Conservation (phyloP, 345 rosid genomes). For the Adansonia digitata region DNA sequence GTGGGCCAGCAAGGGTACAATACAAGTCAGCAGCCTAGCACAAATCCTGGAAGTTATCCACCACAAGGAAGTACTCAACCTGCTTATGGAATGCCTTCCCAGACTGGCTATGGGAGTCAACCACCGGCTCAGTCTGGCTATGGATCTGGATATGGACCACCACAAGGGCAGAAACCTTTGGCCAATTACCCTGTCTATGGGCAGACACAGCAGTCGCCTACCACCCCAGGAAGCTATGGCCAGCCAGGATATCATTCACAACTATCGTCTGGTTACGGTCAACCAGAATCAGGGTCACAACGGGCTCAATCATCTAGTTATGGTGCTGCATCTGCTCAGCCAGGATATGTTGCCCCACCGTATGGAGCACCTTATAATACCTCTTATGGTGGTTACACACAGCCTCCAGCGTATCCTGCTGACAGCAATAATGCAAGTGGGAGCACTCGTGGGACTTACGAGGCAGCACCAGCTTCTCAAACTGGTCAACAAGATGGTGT, state of each 20-base stretch:
- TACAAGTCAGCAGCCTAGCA: slow-evolving; percentile 55
- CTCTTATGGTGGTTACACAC: slow-evolving; percentile 50
- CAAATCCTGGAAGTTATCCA: slow-evolving; percentile 43
- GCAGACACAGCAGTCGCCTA: slow-evolving; percentile 80
- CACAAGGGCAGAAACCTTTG: slow-evolving; percentile 55
- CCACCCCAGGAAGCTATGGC: slow-evolving; percentile 66
- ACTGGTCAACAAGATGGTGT: slow-evolving; percentile 54
- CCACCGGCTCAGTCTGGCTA: slow-evolving; percentile 60
- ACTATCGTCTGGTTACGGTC: slow-evolving; percentile 42
- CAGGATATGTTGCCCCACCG: slow-evolving; percentile 12
- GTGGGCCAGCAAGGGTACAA: slow-evolving; percentile 54
- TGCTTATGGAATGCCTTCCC: slow-evolving; percentile 71
- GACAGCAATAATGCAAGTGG: slow-evolving; percentile 44
- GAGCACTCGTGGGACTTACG: slow-evolving; percentile 21
- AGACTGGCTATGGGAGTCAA: slow-evolving; percentile 67
- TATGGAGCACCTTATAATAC: slow-evolving; percentile 57
- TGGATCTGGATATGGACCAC: slow-evolving; percentile 72
- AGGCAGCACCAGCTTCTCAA: slow-evolving; percentile 45
- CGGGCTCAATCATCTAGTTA: slow-evolving; percentile 27
- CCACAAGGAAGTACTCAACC: slow-evolving; percentile 55
- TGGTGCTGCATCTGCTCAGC: neutral
- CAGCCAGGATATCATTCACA: slow-evolving; percentile 66
- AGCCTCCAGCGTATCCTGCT: slow-evolving; percentile 44
- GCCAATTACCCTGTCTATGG: slow-evolving; percentile 64
- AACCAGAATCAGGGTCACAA: slow-evolving; percentile 42